phyloP scores from a whole-genome alignment of 148 eudicot species.

The Polygonum aviculare region DNA sequence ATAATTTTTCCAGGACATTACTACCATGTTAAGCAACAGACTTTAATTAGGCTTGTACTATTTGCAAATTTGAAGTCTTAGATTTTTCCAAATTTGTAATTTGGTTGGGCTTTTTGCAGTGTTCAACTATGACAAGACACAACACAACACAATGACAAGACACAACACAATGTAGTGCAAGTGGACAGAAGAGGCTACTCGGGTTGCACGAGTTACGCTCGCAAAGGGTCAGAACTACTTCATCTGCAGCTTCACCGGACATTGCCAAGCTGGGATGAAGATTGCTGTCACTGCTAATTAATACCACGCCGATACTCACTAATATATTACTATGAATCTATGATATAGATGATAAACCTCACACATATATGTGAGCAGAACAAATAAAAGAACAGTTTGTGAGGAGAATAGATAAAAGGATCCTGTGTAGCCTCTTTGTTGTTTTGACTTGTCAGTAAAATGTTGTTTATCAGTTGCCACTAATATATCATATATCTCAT shows the following conservation, averaged over 20 bases:
- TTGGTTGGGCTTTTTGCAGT: constrained; percentile 19
- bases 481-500: neutral
- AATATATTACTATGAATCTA: neutral
- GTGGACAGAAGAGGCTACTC: constrained; percentile 23
- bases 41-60: too few relatives aligned
- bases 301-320: neutral
- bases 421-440: neutral
- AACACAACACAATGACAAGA: constrained; percentile 38
- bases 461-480: neutral
- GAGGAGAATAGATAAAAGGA: neutral
- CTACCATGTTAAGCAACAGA: too few relatives aligned
- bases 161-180: constrained; percentile 41
- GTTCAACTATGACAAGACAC: constrained; percentile 29
- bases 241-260: constrained; percentile 22
- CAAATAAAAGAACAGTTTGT: neutral
- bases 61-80: too few relatives aligned
- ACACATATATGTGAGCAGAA: neutral
- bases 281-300: constrained; percentile 14
- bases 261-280: constrained; percentile 25
- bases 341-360: neutral
- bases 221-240: constrained; percentile 26
- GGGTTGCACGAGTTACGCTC: constrained; percentile 19
- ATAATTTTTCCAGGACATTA: neutral
- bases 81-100: neutral
- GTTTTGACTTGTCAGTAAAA: neutral